Base-by-base conservation (phyloP, 2,329 filamentous ascomycete species). In the Xylaria sp. region DNA sequence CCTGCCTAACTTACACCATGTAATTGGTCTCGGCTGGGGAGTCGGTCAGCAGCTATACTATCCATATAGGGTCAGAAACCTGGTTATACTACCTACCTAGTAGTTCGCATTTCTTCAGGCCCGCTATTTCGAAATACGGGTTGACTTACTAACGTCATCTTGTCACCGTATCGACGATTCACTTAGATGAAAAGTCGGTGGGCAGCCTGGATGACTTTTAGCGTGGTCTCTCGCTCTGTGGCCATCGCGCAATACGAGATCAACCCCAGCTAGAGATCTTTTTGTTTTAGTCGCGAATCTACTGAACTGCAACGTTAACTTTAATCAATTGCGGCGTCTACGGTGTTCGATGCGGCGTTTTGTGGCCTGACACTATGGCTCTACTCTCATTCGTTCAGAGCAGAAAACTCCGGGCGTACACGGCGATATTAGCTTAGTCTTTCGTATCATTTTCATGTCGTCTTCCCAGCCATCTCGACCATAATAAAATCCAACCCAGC, bases 221-320 rank as follows among this genome's bases (percentile, higher is more conserved):
- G 61, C 45, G 20, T 51, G 58, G 53, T 27, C 53, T 50, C 20
- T 44, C n/a, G 33, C 42, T 10, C 5, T 20, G 13, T 51, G 27
- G 33, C 54, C 13, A 53, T 53, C 20, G 13, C n/a, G 22, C 33
- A 38, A 63, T 58, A 63, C 61, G 61, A 63, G 45, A 57, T 58
- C 44, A 39, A 15, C 36, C 27, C 6, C 15, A 22, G n/a, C n/a
- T n/a, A 31, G 11, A 31, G 25, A 15, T 44, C 38, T 25, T 25
- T 27, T 17, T 22, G 5, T 27, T 6, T 20, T 39, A 39, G 31
- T 38, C 20, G 33, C 33, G 10, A 17, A 50, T 50, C 45, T 50
- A 17, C 22, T 15, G 5, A 27, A 15, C 11, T 49, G 49, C 10
- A 51, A 51, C 49, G 49, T 33, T 51, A 33, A 33, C 49, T 51